phyloP scores from a whole-genome alignment of 2,329 filamentous ascomycete species.

The Chalara sp. region DNA sequence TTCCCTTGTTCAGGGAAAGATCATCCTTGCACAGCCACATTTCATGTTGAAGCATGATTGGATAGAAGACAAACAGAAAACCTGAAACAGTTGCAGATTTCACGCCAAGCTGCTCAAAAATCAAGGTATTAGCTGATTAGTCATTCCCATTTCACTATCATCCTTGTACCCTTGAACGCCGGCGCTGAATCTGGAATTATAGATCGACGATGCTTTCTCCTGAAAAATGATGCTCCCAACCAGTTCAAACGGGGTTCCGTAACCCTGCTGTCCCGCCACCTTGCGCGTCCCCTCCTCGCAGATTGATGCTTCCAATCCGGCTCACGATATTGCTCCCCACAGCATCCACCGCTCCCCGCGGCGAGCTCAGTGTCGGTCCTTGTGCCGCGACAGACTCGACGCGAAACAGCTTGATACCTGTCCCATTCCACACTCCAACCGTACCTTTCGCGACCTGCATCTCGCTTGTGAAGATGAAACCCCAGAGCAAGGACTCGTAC shows the following conservation, averaged over 20 bases:
- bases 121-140: no score
- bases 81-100: no score
- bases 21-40: no score
- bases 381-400: conserved; percentile 79
- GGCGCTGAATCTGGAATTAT: no score
- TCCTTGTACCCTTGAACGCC: no score
- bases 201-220: no score
- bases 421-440: conserved; percentile 91
- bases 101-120: no score
- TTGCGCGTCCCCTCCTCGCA: conserved; percentile 19
- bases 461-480: conserved; percentile 84
- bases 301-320: conserved; percentile 67
- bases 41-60: no score
- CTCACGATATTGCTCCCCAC: conserved; percentile 87
- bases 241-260: neutral
- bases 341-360: conserved; percentile 85
- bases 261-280: conserved; percentile 1
- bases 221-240: no score
- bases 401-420: conserved; percentile 77
- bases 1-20: no score
- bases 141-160: no score
- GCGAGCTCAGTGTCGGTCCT: conserved; percentile 75
- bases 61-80: no score
- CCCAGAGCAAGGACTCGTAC: conserved; percentile 94
- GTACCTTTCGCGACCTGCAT: conserved; percentile 82